Conservation (phyloP, 129 eudicot genomes). For the Saposhnikovia divaricata region DNA sequence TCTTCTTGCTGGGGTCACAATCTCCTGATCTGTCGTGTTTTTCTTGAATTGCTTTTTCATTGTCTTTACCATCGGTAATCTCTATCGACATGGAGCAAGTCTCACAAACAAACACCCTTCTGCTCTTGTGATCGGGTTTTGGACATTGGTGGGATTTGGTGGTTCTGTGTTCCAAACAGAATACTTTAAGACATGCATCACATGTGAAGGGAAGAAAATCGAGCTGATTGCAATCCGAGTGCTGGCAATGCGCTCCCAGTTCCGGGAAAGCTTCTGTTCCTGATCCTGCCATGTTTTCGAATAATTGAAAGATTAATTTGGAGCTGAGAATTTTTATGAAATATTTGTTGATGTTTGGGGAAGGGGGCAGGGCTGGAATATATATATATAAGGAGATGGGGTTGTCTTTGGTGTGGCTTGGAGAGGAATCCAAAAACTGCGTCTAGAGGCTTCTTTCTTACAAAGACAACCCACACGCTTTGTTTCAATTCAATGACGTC, state of each 20-base stretch:
- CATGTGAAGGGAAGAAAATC: slow-evolving; percentile 92
- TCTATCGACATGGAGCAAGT: slow-evolving; percentile 71
- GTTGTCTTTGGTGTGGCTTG: not conserved
- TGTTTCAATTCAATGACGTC: not conserved
- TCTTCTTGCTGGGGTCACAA: slow-evolving; percentile 81
- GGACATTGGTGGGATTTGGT: slow-evolving; percentile 72
- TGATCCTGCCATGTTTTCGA: slow-evolving; percentile 40
- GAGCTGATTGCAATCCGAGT: slow-evolving; percentile 62
- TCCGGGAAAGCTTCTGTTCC: slow-evolving; percentile 95
- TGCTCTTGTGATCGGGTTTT: slow-evolving; percentile 57
- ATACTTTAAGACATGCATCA: slow-evolving; percentile 59
- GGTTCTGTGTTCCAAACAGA: slow-evolving; percentile 76
- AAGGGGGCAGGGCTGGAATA: not conserved
- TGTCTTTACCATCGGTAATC: slow-evolving; percentile 53
- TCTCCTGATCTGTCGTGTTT: slow-evolving; percentile 61
- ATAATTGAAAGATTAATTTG: not conserved
- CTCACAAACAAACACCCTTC: slow-evolving; percentile 74
- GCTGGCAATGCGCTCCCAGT: slow-evolving; percentile 75
- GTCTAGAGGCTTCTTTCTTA: not conserved
- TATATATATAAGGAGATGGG: not conserved
- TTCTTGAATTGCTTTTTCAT: slow-evolving; percentile 42
- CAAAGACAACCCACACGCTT: not conserved
- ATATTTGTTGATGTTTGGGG: not conserved
- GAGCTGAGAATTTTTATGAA: not conserved
- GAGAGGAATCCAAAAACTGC: slow-evolving; percentile 2